Base-by-base conservation (phyloP, 2,329 filamentous ascomycete genomes). In the Alternaria sp. region DNA sequence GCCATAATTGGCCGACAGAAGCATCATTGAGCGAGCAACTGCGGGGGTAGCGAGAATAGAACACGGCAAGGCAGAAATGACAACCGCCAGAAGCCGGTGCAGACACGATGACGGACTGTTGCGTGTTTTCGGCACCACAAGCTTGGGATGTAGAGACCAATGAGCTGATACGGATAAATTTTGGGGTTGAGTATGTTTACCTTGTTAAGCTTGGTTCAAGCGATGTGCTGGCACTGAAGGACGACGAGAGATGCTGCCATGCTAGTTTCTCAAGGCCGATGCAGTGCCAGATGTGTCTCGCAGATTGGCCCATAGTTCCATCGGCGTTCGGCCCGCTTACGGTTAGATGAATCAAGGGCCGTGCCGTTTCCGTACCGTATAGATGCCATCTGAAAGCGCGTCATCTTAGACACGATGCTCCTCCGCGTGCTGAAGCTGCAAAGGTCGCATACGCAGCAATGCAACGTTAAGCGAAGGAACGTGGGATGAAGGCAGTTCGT, bases 161-260 rank as follows among this genome's bases (percentile, higher is more conserved):
- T 74, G 60, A 63, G 58, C 48, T 51, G 37, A 51, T 56, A 31
- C 42, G 63, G 37, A 54, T 61, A 63, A 66, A 57, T 50, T 54
- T 55, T 54, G 56, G 52, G 62, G 60, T 51, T 56, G 56, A 58
- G 46, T 67, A 63, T 57, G 59, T 64, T 33, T 63, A 56, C 70
- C 67, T 31, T 58, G 65, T 66, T 46, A 54, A 69, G 70, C 53
- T 66, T 72, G 71, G 63, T 56, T 56, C 56, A 54, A 60, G 57
- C 62, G 64, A 70, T 76, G 73, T 71, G 73, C 63, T 75, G 72
- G 68, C 72, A 71, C 57, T 66, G 62, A 60, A 58, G 65, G 64
- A 67, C 65, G 56, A 68, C 56, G 61, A 65, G 57, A 65, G 56
- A 61, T 49, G 59, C 57, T 62, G 60, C 63, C 68, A 67, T 67